Conservation (phyloP, 257 asterid species). For the Primulina eburnea region DNA sequence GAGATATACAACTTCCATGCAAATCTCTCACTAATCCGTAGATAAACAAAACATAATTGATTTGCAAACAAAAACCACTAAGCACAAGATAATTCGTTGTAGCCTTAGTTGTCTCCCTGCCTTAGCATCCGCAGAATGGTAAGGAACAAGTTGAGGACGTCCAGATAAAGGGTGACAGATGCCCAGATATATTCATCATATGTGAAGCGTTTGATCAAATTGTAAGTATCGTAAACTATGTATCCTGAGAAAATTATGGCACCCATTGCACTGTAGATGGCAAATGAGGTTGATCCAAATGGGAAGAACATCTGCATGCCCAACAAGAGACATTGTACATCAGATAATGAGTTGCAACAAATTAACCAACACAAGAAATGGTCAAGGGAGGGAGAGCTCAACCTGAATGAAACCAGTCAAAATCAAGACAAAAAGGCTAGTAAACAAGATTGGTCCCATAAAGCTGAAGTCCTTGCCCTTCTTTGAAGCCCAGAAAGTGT, state of each 20-base stretch:
- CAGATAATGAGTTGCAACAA: neutral
- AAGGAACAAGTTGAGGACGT: conserved; percentile 91
- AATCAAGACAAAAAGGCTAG: conserved; percentile 75
- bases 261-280: conserved; percentile 71
- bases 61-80: conserved; percentile 18
- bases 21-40: conserved; percentile 23
- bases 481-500: conserved; percentile 99
- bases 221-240: conserved; percentile 80
- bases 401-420: conserved; percentile 92
- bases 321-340: conserved; percentile 16
- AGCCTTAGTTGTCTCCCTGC: conserved; percentile 65
- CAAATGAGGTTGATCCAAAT: conserved; percentile 66
- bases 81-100: conserved; percentile 1
- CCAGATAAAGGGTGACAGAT: conserved; percentile 89
- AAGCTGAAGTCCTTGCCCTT: conserved; percentile 97
- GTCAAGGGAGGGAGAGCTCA: neutral
- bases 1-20: conserved; percentile 25
- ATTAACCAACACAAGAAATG: neutral
- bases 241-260: conserved; percentile 93
- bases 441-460: conserved; percentile 91
- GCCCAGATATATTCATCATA: conserved; percentile 99
- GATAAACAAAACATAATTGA: conserved; percentile 19
- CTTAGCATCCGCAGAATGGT: conserved; percentile 85
- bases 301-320: conserved; percentile 79
- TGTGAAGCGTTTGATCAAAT: conserved; percentile 92